These are phyloP conservation scores for Strobilomyces echinocephalus DNA, from an alignment of 768 basidiomycete genomes.

Conservation along the genomic window DNA sequence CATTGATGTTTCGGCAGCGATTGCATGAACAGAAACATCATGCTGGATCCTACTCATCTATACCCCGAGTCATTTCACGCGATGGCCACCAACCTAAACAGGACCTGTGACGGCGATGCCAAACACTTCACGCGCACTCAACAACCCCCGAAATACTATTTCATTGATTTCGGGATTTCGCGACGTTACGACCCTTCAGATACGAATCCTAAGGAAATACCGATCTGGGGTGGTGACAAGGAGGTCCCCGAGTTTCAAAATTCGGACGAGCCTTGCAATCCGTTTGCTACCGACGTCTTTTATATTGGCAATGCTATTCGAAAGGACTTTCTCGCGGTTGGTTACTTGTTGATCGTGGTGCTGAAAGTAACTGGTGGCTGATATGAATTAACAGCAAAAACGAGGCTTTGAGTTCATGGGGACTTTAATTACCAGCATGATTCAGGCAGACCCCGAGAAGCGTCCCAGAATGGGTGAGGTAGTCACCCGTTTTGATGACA, in stretches of 20 bases:
- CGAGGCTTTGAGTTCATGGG: slow-evolving; percentile 21
- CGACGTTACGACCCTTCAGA: slow-evolving; percentile 26
- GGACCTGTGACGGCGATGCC: slow-evolving; percentile 15
- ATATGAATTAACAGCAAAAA: background rate
- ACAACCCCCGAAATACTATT: slow-evolving; percentile 15
- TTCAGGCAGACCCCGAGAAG: slow-evolving; percentile 29
- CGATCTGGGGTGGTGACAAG: slow-evolving; percentile 39
- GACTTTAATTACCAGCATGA: slow-evolving; percentile 25
- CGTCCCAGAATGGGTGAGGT: slow-evolving; percentile 37
- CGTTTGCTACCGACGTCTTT: slow-evolving; percentile 43
- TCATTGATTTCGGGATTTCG: slow-evolving; percentile 35
- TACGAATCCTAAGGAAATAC: slow-evolving; percentile 23
- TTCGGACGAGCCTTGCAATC: slow-evolving; percentile 26
- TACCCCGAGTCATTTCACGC: slow-evolving; percentile 30
- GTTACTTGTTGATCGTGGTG: too few relatives aligned
- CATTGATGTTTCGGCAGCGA: slow-evolving; percentile 16
- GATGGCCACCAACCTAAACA: slow-evolving; percentile 2
- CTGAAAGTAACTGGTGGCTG: too few relatives aligned
- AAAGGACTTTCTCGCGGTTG: too few relatives aligned
- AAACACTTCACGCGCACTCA: slow-evolving; percentile 29
- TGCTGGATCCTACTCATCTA: slow-evolving; percentile 24
- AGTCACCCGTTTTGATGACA: slow-evolving; percentile 26
- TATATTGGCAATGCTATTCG: slow-evolving; percentile 36
- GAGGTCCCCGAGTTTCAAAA: slow-evolving; percentile 37
- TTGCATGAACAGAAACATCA: slow-evolving; percentile 29